Conservation (phyloP, 805 yeast genomes). For the Kuraishia capsulata region DNA sequence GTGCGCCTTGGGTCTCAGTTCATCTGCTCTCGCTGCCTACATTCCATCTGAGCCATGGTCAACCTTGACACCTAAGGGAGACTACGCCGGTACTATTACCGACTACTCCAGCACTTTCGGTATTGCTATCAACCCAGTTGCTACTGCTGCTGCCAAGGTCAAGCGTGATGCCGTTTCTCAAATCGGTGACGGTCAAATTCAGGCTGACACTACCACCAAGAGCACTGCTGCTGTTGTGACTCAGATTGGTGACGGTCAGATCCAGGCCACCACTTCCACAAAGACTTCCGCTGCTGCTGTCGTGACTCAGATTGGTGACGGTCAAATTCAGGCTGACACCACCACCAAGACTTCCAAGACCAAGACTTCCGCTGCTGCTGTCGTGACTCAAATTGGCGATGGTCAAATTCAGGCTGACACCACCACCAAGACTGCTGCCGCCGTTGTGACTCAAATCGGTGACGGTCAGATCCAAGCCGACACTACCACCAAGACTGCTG, state of each 20-base stretch:
- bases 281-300: constrained; percentile 27
- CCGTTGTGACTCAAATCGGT: constrained; percentile 44
- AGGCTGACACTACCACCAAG: constrained; percentile 29
- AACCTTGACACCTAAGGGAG: constrained; percentile 56
- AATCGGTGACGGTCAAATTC: constrained; percentile 46
- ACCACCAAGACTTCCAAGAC: constrained; percentile 24
- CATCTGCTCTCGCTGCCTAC: constrained; percentile 49
- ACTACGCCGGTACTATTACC: constrained; percentile 45
- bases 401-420: constrained; percentile 31
- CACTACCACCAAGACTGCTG: constrained; percentile 26
- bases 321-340: constrained; percentile 25
- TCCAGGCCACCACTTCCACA: constrained; percentile 31
- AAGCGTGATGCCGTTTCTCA: constrained; percentile 33
- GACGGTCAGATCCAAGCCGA: constrained; percentile 56
- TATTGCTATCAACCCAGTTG: constrained; percentile 51
- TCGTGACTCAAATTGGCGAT: constrained; percentile 31
- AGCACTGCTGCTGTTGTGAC: constrained; percentile 28
- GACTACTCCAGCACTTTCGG: constrained; percentile 53
- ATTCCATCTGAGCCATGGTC: constrained; percentile 64
- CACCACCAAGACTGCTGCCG: constrained; percentile 23
- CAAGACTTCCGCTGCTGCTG: constrained; percentile 32
- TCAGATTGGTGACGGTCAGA: constrained; percentile 40
- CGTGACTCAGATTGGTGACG: constrained; percentile 29
- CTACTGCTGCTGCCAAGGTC: constrained; percentile 26
- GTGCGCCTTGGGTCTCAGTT: constrained; percentile 32